phyloP scores from a whole-genome alignment of 768 basidiomycete genomes.

The Kwoniella dendrophila region DNA sequence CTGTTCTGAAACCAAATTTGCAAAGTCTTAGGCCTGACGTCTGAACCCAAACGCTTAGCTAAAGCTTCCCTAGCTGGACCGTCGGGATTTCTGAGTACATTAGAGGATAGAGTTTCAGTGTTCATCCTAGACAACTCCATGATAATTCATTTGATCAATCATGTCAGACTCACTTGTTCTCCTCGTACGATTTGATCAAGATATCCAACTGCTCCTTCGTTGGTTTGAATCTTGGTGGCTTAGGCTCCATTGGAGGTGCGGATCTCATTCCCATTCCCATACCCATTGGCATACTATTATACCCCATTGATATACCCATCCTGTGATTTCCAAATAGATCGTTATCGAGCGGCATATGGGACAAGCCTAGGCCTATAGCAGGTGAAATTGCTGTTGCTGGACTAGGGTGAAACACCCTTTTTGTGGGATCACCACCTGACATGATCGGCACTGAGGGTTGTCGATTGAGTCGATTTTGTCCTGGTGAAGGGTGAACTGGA shows the following conservation, averaged over 20 bases:
- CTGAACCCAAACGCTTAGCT: conserved; percentile 34
- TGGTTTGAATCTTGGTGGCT: conserved; percentile 44
- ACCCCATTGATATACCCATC: conserved; percentile 12
- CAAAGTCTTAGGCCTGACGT: conserved; percentile 41
- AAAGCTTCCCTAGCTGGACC: conserved; percentile 32
- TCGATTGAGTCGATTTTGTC: conserved; percentile 1
- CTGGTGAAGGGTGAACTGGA: conserved; percentile 1
- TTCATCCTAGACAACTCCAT: too few relatives aligned
- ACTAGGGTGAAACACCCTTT: conserved; percentile 21
- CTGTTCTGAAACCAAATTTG: conserved; percentile 53
- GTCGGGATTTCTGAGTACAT: conserved; percentile 39
- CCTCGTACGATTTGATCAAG: conserved; percentile 39
- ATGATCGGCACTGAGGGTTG: conserved; percentile 14
- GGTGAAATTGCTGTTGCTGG: conserved; percentile 19
- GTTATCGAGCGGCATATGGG: conserved; percentile 1
- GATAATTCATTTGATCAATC: not conserved
- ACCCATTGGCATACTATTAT: conserved; percentile 11
- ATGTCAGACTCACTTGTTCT: conserved; percentile 39
- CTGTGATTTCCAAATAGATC: not conserved
- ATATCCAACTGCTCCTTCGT: conserved; percentile 47
- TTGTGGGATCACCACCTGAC: not conserved
- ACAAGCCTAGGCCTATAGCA: conserved; percentile 5
- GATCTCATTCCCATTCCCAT: conserved; percentile 10
- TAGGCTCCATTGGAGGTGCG: conserved; percentile 19
- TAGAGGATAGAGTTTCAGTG: too few relatives aligned